Percentiles rank a stretch among this genome's conserved stretches.
phyloP scores from a whole-genome alignment of 495 filamentous ascomycete genomes.

The Melanomma pulvis-pyrius region DNA sequence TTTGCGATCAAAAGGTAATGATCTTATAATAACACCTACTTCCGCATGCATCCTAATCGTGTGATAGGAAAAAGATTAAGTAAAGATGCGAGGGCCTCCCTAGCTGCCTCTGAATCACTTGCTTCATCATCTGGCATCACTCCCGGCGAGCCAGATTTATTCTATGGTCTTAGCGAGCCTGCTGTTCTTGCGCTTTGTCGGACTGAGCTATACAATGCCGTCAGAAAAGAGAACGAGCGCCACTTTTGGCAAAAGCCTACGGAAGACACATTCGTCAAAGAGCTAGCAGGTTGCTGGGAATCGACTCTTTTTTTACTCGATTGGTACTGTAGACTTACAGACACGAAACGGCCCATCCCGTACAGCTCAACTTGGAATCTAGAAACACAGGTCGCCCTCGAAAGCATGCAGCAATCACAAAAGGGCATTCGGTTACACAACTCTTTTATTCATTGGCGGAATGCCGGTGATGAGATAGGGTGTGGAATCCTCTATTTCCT shows the following conservation, averaged over 20 bases:
- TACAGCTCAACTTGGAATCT: slow-evolving; percentile 68
- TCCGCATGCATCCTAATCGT: background rate
- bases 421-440: slow-evolving; percentile 64
- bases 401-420: slow-evolving; percentile 57
- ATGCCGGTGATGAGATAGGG: slow-evolving; percentile 59
- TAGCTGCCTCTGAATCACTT: slow-evolving; percentile 23
- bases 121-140: slow-evolving; percentile 5
- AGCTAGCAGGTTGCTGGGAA: slow-evolving; percentile 57
- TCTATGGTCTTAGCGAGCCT: slow-evolving; percentile 41
- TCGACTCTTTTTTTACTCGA: slow-evolving; percentile 62
- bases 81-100: slow-evolving; percentile 18
- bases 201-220: slow-evolving; percentile 51
- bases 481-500: slow-evolving; percentile 63
- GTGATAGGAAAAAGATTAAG: slow-evolving; percentile 25
- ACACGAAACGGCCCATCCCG: slow-evolving; percentile 54
- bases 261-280: slow-evolving; percentile 51
- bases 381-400: slow-evolving; percentile 58
- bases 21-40: background rate
- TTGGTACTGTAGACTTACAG: slow-evolving; percentile 61
- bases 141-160: slow-evolving; percentile 13
- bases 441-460: slow-evolving; percentile 64
- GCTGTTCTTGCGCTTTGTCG: slow-evolving; percentile 50
- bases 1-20: slow-evolving; percentile 3
- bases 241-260: slow-evolving; percentile 49
- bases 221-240: slow-evolving; percentile 51